Percentiles rank a stretch among this genome's conserved stretches.
phyloP scores from a whole-genome alignment of 495 filamentous ascomycete genomes.

The Lophiotrema nucula region DNA sequence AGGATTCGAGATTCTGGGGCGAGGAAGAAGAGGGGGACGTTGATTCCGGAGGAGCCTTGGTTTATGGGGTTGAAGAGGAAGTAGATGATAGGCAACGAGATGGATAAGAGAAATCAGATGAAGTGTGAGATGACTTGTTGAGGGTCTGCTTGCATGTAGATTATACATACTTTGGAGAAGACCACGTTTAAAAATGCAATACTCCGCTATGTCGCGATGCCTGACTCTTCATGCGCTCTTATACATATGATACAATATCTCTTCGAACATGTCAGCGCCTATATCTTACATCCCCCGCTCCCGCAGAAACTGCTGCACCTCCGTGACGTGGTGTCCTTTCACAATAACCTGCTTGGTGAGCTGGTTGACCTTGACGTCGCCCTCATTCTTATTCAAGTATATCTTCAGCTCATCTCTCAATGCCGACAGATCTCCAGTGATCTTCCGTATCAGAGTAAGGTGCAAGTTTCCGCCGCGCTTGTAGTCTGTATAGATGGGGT shows the following conservation, averaged over 20 bases:
- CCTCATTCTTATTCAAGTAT: conserved; percentile 35
- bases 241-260: background rate
- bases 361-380: conserved; percentile 40
- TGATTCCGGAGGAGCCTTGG: no score
- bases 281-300: conserved; percentile 2
- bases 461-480: conserved; percentile 78
- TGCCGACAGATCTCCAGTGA: conserved; percentile 58
- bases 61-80: no score
- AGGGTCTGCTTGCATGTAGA: no score
- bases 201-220: no score
- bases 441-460: conserved; percentile 72
- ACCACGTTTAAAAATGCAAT: no score
- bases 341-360: conserved; percentile 42
- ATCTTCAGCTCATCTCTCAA: conserved; percentile 41
- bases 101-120: no score
- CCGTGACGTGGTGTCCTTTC: conserved; percentile 13
- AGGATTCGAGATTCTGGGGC: no score
- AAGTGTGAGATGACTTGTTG: no score
- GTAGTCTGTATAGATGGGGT: conserved; percentile 73
- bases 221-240: no score
- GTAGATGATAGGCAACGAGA: no score
- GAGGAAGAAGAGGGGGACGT: no score
- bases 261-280: background rate
- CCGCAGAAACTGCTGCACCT: conserved; percentile 2
- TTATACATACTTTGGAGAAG: no score